Evolutionary conservation across 768 basidiomycete genomes (phyloP).

Genomic region (Boletus bicolor): DNA sequence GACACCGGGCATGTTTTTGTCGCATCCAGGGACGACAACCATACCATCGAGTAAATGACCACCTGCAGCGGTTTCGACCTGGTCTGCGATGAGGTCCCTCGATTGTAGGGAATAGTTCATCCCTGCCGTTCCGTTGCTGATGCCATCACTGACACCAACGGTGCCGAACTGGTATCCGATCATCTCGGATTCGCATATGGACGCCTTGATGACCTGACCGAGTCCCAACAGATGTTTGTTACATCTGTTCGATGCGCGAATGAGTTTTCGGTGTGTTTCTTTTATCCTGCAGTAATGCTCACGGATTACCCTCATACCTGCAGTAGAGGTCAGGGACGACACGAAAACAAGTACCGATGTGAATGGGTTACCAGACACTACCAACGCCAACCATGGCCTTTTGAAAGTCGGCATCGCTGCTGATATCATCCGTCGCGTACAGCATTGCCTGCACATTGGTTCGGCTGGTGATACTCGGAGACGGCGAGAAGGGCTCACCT

Average conservation of each 20-base stretch:
- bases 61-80: constrained; percentile 92
- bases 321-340: constrained; percentile 14
- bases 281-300: constrained; percentile 33
- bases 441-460: constrained; percentile 77
- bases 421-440: constrained; percentile 95
- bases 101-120: constrained; percentile 98
- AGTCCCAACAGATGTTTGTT: constrained; percentile 90
- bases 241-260: constrained; percentile 54
- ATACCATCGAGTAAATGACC: constrained; percentile 98
- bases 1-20: constrained; percentile 99
- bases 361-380: constrained; percentile 79
- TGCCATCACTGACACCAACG: constrained; percentile 96
- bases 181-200: constrained; percentile 62
- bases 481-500: constrained; percentile 43
- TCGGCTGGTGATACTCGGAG: not conserved
- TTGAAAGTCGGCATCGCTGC: constrained; percentile 76
- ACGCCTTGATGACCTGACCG: constrained; percentile 83
- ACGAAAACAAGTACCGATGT: not conserved
- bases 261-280: not conserved
- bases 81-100: constrained; percentile 95
- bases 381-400: constrained; percentile 98
- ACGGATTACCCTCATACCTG: constrained; percentile 99
- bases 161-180: constrained; percentile 98
- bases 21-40: constrained; percentile 96
- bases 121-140: constrained; percentile 94